Percentiles rank a stretch among this genome's conserved stretches.
Conservation (phyloP, 306 rosid species). For the Rubus parviflorus region DNA sequence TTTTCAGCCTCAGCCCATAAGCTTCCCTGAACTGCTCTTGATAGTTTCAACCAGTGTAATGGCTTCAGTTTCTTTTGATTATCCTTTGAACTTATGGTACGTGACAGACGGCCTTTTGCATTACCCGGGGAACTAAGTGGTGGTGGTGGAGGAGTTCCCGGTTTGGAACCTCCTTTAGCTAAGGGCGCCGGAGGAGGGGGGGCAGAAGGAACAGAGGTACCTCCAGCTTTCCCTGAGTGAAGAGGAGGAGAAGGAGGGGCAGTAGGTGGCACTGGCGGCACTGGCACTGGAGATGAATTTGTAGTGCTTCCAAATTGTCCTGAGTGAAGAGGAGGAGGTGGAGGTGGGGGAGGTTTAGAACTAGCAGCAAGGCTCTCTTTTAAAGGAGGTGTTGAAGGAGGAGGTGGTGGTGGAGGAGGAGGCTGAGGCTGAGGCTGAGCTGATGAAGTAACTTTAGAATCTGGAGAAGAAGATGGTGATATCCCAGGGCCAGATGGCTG, state of each 20-base stretch:
- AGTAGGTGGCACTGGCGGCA: conserved; percentile 33
- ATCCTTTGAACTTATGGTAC: conserved; percentile 45
- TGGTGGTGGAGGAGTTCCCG: conserved; percentile 41
- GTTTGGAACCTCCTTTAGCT: conserved; percentile 42
- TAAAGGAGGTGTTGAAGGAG: conserved; percentile 44
- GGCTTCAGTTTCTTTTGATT: conserved; percentile 81
- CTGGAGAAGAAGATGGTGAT: conserved; percentile 10
- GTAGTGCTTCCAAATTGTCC: conserved; percentile 30
- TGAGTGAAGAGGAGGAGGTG: conserved; percentile 28
- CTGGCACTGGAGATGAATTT: conserved; percentile 29
- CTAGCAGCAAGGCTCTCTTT: conserved; percentile 24
- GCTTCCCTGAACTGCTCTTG: conserved; percentile 88
- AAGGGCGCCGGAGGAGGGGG: conserved; percentile 74
- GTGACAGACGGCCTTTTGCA: conserved; percentile 59
- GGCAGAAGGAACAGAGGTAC: conserved; percentile 36
- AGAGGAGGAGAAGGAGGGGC: conserved; percentile 22
- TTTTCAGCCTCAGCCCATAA: conserved; percentile 94
- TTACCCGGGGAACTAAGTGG: conserved; percentile 27
- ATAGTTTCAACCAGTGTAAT: conserved; percentile 84
- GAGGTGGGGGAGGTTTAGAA: conserved; percentile 38
- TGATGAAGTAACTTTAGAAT: conserved; percentile 9
- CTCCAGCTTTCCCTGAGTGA: conserved; percentile 27
- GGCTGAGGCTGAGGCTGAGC: conserved; percentile 45
- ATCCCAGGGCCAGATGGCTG: conserved; percentile 33
- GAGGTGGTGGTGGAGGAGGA: conserved; percentile 39